Percentiles rank a stretch among this genome's conserved stretches.
phyloP scores from a whole-genome alignment of 768 basidiomycete genomes.

The Porphyrellus cyaneotinctus region DNA sequence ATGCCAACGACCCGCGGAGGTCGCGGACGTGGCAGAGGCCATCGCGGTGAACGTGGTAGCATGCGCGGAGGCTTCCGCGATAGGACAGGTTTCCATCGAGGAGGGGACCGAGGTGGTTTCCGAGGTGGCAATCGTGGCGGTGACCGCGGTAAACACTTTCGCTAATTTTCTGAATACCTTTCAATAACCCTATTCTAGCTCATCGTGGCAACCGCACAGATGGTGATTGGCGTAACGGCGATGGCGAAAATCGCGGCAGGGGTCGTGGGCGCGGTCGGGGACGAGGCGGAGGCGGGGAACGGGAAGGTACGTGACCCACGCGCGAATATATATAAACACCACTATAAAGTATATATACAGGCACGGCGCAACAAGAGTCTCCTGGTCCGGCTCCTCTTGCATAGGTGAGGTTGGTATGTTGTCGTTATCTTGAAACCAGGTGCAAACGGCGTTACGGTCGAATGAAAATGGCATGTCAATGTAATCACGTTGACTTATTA shows the following conservation, averaged over 20 bases:
- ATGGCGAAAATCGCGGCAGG: conserved; percentile 38
- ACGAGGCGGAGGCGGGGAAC: conserved; percentile 35
- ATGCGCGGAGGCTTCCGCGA: conserved; percentile 40
- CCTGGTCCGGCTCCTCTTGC: conserved; percentile 16
- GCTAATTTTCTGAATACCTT: not conserved
- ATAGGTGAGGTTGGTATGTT: conserved; percentile 5
- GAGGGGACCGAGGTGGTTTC: conserved; percentile 33
- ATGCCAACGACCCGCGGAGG: conserved; percentile 42
- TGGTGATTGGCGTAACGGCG: conserved; percentile 49
- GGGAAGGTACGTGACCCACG: conserved; percentile 33
- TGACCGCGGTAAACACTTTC: conserved; percentile 19
- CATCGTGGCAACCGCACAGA: conserved; percentile 22
- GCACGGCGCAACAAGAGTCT: conserved; percentile 20
- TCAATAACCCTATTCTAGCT: conserved; percentile 5
- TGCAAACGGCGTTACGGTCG: not conserved
- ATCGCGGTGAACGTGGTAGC: conserved; percentile 40
- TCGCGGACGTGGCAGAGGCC: conserved; percentile 44
- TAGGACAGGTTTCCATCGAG: conserved; percentile 32
- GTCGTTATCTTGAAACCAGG: not conserved
- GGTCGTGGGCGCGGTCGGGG: conserved; percentile 45
- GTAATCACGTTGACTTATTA: not conserved
- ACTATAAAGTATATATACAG: conserved; percentile 11
- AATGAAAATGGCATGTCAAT: not conserved
- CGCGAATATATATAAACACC: not conserved
- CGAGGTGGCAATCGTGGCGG: conserved; percentile 34